A percentile compares a stretch with the other conserved stretches of the same genome.
These are phyloP conservation scores for Syncephalastrum sp. DNA, from an alignment of 371 early-diverging fungal species.

Conservation along the genomic window DNA sequence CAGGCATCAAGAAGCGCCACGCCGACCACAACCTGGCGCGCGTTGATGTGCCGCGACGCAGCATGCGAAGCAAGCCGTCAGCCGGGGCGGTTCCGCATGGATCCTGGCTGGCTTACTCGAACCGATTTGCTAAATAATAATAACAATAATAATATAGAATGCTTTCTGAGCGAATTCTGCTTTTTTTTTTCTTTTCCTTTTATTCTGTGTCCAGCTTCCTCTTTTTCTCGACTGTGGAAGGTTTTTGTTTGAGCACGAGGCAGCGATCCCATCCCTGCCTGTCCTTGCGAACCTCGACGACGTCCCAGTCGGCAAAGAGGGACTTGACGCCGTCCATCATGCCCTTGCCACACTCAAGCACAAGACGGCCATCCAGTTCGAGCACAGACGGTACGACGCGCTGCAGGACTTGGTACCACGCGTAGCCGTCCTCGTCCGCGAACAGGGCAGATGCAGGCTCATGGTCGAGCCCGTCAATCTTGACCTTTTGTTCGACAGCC, in stretches of 20 bases:
- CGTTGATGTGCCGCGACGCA: no score
- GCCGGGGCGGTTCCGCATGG: neutral
- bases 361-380: conserved; percentile 43
- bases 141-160: neutral
- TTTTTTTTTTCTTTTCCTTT: neutral
- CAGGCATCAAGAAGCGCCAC: conserved; percentile 49
- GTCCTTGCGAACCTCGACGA: conserved; percentile 46
- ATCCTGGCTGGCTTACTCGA: neutral
- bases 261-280: conserved; percentile 61
- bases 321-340: conserved; percentile 58
- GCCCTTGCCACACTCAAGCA: conserved; percentile 70
- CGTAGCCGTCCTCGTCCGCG: conserved; percentile 65
- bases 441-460: conserved; percentile 70
- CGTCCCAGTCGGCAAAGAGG: conserved; percentile 56
- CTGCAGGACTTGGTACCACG: conserved; percentile 59
- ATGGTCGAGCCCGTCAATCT: conserved; percentile 31
- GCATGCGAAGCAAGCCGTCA: conserved; percentile 13
- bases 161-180: neutral
- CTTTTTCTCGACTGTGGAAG: neutral
- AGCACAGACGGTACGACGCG: conserved; percentile 33
- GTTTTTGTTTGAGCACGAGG: conserved; percentile 32
- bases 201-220: conserved; percentile 2
- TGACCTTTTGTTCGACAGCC: conserved; percentile 33
- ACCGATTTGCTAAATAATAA: neutral
- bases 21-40: conserved; percentile 4